Evolutionary conservation across 371 early-diverging fungal species (phyloP), one percentile per base, ranked within the genome.

Genomic region (Neoconidiobolus thromboides): DNA sequence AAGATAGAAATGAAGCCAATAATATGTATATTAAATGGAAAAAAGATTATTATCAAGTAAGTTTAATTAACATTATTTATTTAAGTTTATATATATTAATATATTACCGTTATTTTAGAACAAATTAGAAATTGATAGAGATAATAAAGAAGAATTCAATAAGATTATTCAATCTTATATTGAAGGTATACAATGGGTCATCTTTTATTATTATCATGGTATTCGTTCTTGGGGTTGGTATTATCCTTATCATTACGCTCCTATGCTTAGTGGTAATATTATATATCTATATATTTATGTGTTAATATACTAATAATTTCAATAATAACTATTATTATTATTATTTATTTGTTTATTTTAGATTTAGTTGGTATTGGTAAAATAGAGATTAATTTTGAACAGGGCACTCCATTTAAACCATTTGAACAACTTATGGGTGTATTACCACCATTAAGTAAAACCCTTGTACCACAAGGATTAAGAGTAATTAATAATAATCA

Each of bases 341-440:
- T 61, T 42, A 2, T 41, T 43, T 12, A 15, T 36, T 2, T 78
- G 80, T 3, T 48, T 36, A 58, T 60, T 50, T 47, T 62, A 69
- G 93, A 94, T 71, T 87, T 96, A 65, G 73, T 78, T 47, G 81
- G 85, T 63, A 76, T 91, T 60, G 83, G 71, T 57, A 70, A 81
- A 55, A 68, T 89, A 52, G 72, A 80, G 47, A 76, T 88, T 62
- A 67, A 67, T 12, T 93, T 95, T 68, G 83, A 85, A 49, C 61
- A 74, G 10, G 88, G 87, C 47, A 69, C 76, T 41, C 96, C 98
- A 0, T 82, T 96, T 67, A 78, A 71, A 43, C 97, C 98, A 3
- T 85, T 96, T 63, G 98, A 98, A 71, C 98, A 98, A 68, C 76
- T 97, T 37, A 89, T 99, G 93, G 88, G 89, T 57, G 98, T 98